These are phyloP conservation scores for Fusarium oxysporum DNA, from an alignment of 2,329 filamentous ascomycete genomes.

Conservation along the genomic window DNA sequence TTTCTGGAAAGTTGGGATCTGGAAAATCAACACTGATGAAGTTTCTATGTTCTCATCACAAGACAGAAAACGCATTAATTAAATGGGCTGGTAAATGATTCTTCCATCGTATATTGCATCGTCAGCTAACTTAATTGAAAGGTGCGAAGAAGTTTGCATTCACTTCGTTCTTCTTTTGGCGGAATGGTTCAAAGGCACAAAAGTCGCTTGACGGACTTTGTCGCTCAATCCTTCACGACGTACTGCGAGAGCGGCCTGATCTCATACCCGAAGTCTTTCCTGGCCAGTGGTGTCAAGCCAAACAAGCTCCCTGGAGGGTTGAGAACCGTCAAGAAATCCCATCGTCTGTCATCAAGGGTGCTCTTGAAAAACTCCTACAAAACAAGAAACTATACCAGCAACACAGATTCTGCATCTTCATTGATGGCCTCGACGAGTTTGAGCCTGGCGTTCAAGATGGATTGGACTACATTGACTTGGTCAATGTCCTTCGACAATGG, in stretches of 20 bases:
- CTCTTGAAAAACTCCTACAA: fast-evolving
- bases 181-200: not conserved
- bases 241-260: fast-evolving
- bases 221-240: fast-evolving
- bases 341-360: fast-evolving
- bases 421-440: not conserved
- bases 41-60: not conserved
- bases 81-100: not conserved
- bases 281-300: fast-evolving
- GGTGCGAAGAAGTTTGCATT: not conserved
- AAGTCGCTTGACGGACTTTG: not conserved
- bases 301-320: fast-evolving
- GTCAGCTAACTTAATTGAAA: fast-evolving
- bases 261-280: not conserved
- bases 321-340: fast-evolving
- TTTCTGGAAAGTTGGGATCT: not conserved
- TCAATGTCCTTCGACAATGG: not conserved
- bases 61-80: fast-evolving
- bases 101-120: fast-evolving
- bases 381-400: fast-evolving
- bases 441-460: not conserved
- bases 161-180: not conserved
- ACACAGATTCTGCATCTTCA: not conserved
- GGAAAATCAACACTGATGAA: conserved; percentile 8
- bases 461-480: not conserved